Conservation (phyloP, 106 monocot genomes). For the Iris macrosiphon region DNA sequence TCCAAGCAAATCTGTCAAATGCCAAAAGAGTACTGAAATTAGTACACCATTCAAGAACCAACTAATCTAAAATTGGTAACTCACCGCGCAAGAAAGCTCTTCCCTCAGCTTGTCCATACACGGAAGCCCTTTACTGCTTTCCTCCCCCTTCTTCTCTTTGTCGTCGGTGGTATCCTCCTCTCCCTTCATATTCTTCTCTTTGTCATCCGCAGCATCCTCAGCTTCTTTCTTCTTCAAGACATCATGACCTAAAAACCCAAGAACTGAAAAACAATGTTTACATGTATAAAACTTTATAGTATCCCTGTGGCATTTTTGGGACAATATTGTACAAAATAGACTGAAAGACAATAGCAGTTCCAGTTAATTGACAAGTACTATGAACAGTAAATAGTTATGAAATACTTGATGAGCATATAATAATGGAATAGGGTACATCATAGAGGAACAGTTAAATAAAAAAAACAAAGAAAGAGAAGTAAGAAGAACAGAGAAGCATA, state of each 20-base stretch:
- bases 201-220: background rate
- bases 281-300: too few species aligned
- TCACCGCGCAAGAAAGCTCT: conserved; percentile 93
- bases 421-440: too few species aligned
- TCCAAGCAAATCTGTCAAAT: conserved; percentile 24
- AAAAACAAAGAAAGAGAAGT: too few species aligned
- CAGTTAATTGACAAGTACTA: too few species aligned
- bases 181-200: conserved; percentile 15
- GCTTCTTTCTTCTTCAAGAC: conserved; percentile 12
- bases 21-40: background rate
- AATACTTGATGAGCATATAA: too few species aligned
- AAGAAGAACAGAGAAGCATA: too few species aligned
- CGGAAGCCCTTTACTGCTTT: conserved; percentile 17
- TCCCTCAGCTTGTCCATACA: conserved; percentile 79
- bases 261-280: too few species aligned
- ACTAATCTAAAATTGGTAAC: background rate
- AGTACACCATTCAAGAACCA: background rate
- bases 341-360: too few species aligned
- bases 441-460: too few species aligned
- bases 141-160: conserved; percentile 14
- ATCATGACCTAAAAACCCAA: conserved; percentile 2
- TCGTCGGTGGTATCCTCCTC: conserved; percentile 4
- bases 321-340: too few species aligned
- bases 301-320: too few species aligned
- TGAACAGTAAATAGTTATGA: too few species aligned